These are phyloP conservation scores for Breynia disticha DNA, from an alignment of 441 rosid species.

Conservation along the genomic window DNA sequence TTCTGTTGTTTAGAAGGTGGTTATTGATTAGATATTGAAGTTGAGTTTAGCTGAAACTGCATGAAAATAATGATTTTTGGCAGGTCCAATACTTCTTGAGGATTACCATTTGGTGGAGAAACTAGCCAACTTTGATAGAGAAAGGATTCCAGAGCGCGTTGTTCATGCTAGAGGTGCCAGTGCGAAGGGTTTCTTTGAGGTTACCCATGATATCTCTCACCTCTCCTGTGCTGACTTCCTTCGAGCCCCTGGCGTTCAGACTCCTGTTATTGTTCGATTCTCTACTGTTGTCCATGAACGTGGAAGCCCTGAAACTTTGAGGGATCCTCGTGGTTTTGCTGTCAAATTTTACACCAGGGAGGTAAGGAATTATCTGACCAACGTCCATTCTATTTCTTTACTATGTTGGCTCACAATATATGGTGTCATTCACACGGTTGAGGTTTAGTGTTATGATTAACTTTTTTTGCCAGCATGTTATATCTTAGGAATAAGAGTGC, in stretches of 20 bases:
- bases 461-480: too few relatives aligned
- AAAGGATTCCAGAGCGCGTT: conserved; percentile 95
- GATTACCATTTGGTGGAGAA: conserved; percentile 93
- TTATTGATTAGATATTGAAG: too few relatives aligned
- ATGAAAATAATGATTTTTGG: not conserved
- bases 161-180: conserved; percentile 99
- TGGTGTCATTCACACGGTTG: too few relatives aligned
- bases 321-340: conserved; percentile 98
- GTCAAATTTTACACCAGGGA: conserved; percentile 97
- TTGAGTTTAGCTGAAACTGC: not conserved
- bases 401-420: too few relatives aligned
- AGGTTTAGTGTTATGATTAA: too few relatives aligned
- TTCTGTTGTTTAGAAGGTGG: too few relatives aligned
- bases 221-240: conserved; percentile 93
- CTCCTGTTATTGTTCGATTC: conserved; percentile 89
- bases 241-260: conserved; percentile 92
- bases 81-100: conserved; percentile 95
- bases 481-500: too few relatives aligned
- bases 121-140: conserved; percentile 87
- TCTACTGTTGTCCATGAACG: conserved; percentile 89
- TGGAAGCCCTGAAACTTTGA: conserved; percentile 91
- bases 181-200: conserved; percentile 63
- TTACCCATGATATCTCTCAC: conserved; percentile 55
- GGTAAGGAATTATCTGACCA: conserved; percentile 27
- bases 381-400: not conserved